Evolutionary conservation across 139 green algal genomes (phyloP).

Genomic region (Chlorella vulgaris): DNA sequence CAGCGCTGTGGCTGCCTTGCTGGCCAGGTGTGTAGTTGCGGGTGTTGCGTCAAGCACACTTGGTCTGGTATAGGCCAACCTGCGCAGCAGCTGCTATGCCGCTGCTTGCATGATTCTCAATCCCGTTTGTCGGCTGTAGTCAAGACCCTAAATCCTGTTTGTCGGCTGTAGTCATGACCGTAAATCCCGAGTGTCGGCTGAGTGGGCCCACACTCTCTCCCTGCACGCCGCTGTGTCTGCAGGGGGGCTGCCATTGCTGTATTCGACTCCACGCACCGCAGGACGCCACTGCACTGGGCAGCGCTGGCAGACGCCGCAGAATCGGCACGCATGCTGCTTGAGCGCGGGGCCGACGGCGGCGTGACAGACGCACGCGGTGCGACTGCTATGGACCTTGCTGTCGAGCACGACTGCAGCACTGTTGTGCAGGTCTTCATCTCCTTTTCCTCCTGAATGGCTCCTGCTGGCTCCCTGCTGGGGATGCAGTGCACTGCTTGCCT

Average conservation of each 20-base stretch:
- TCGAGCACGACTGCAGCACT: constrained; percentile 16
- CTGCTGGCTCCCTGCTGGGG: too few species aligned
- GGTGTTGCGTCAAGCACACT: too few species aligned
- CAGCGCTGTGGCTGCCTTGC: not conserved
- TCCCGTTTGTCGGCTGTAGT: too few species aligned
- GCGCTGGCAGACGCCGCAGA: constrained; percentile 2
- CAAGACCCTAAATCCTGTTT: too few species aligned
- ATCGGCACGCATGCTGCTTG: not conserved
- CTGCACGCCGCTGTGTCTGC: not conserved
- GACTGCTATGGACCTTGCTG: constrained; percentile 22
- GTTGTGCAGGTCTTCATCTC: not conserved
- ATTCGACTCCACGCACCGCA: not conserved
- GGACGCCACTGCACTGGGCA: constrained; percentile 24
- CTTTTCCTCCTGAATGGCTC: too few species aligned
- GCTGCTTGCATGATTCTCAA: too few species aligned
- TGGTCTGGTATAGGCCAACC: too few species aligned
- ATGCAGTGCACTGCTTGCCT: too few species aligned
- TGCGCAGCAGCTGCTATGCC: too few species aligned
- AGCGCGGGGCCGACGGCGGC: not conserved
- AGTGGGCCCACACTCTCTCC: not conserved
- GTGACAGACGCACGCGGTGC: not conserved
- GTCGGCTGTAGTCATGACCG: too few species aligned
- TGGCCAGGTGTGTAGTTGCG: not conserved
- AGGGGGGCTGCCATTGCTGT: constrained; percentile 4
- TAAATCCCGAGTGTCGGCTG: too few species aligned